Base-by-base conservation (phyloP, 768 basidiomycete species). In the Dentipellis sp. region DNA sequence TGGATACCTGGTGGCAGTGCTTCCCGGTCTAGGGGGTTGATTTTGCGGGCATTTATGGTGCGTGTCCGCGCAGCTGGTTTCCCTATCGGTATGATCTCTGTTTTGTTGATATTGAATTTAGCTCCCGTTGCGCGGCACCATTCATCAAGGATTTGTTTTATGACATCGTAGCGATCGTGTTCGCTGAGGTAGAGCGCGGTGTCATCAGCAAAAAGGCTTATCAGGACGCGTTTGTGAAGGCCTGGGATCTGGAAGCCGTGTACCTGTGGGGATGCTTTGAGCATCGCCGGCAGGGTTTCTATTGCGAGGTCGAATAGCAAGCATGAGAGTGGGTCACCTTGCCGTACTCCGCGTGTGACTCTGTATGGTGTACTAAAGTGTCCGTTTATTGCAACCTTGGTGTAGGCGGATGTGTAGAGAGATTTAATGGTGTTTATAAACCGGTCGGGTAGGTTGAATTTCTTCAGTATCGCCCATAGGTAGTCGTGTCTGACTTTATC, bases 51-150 rank as follows among this genome's bases (percentile, higher is more conserved):
- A 5, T 1, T 12, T 0, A 42, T 0, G 1, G 51, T 16, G 0
- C 1, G 1, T 0, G 0, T 3, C 12, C 69, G 53, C 59, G 61
- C 67, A 2, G 53, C 50, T 8, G 37, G 34, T 4, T 54, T 39
- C 0, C 75, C 73, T 0, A 75, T 62, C 0, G 72, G 74, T 1
- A 76, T 63, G 0, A 74, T 57, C 36, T 71, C 67, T 0, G 75
- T 78, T 59, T 79, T 79, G 0, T 53, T 49, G 0, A 62, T 55
- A 53, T 78, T 79, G 59, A 78, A 79, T 42, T 71, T 73, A 0
- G 75, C 77, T 0, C 67, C 62, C 6, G 73, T 72, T 4, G 69
- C 74, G 0, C 12, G n/a, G 56, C 74, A 79, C 78, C 78, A 80
- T 0, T 38, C 42, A 0, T 66, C 23, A 0, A 78, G 72, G 2